Percentiles rank a stretch among this genome's conserved stretches.
Conservation (phyloP, 202 grass and related monocot species). For the Eragrostis tef region DNA sequence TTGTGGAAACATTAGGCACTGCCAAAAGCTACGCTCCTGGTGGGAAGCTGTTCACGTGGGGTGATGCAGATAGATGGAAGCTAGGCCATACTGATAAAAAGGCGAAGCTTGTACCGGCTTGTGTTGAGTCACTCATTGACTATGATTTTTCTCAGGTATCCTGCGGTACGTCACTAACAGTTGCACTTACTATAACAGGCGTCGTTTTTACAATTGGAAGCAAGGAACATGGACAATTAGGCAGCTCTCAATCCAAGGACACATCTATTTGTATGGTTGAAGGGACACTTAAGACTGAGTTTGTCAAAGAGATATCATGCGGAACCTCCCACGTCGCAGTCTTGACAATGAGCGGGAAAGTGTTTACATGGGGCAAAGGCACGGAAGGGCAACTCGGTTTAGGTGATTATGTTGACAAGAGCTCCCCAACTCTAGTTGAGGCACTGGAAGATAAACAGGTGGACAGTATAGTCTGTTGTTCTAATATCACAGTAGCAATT, state of each 20-base stretch:
- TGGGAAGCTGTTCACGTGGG: conserved; percentile 94
- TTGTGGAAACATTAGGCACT: conserved; percentile 76
- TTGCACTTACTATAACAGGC: conserved; percentile 75
- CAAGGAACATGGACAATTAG: conserved; percentile 68
- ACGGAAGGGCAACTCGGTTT: conserved; percentile 90
- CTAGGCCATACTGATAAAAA: conserved; percentile 76
- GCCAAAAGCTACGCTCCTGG: conserved; percentile 75
- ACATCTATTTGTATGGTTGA: conserved; percentile 71
- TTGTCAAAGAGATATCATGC: conserved; percentile 80
- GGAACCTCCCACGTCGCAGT: conserved; percentile 75
- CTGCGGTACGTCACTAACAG: conserved; percentile 72
- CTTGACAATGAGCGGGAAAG: conserved; percentile 77
- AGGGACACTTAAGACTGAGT: conserved; percentile 86
- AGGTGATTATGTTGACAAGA: conserved; percentile 75
- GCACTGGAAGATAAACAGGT: conserved; percentile 75
- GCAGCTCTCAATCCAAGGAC: conserved; percentile 51
- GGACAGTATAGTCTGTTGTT: conserved; percentile 76
- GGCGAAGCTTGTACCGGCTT: conserved; percentile 67
- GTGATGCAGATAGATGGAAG: conserved; percentile 77
- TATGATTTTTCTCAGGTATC: conserved; percentile 89
- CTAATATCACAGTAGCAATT: conserved; percentile 71
- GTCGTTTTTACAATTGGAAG: conserved; percentile 85
- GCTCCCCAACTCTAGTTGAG: conserved; percentile 67
- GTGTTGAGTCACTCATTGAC: conserved; percentile 73
- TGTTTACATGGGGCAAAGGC: conserved; percentile 93